Percentiles rank a stretch among this genome's conserved stretches.
These are phyloP conservation scores for Sordariomycetes sp. DNA, from an alignment of 2,329 filamentous ascomycete species.

Conservation along the genomic window DNA sequence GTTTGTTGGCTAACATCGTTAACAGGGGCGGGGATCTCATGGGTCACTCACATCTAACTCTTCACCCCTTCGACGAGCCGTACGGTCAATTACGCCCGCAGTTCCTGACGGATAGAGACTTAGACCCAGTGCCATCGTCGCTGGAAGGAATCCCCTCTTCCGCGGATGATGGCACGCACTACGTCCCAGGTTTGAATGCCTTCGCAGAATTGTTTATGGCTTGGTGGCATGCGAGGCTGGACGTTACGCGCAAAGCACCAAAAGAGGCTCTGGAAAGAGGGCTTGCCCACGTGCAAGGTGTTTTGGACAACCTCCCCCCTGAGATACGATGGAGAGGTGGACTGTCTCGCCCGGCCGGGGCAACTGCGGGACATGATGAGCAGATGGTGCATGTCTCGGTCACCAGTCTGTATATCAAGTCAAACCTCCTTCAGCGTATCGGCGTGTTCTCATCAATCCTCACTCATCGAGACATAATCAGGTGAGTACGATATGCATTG, in stretches of 20 bases:
- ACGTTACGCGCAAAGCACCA: not conserved
- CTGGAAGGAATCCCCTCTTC: not conserved
- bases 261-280: not conserved
- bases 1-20: not conserved
- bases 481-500: not conserved
- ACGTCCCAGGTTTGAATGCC: not conserved
- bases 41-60: not conserved
- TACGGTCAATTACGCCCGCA: not conserved
- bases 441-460: not conserved
- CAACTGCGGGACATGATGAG: not conserved
- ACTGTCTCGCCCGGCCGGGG: not conserved
- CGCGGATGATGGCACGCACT: not conserved
- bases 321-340: not conserved
- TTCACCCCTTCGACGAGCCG: not conserved
- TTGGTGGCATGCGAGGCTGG: not conserved
- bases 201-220: not conserved
- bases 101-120: not conserved
- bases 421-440: not conserved
- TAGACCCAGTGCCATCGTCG: not conserved
- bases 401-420: not conserved
- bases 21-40: not conserved
- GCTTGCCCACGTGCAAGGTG: not conserved
- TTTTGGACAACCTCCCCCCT: not conserved
- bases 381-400: not conserved
- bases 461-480: not conserved